A percentile compares a stretch with the other conserved stretches of the same genome.
phyloP scores from a whole-genome alignment of 169 alveolate genomes.

The Plasmodium gaboni region DNA sequence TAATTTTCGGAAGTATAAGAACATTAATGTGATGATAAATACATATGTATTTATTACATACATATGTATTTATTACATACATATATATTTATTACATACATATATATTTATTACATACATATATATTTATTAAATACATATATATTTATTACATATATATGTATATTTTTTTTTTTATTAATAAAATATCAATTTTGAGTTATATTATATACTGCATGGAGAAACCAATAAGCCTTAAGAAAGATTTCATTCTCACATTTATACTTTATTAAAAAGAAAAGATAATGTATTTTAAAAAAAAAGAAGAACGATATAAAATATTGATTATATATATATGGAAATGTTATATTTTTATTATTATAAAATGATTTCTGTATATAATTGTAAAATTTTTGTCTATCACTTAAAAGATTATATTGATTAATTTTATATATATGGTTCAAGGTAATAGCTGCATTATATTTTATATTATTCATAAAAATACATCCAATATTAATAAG shows the following conservation, averaged over 20 bases:
- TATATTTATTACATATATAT: too few relatives aligned
- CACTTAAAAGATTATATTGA: constrained; percentile 22
- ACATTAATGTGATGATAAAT: too few relatives aligned
- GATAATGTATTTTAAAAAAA: constrained; percentile 61
- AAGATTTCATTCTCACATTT: constrained; percentile 42
- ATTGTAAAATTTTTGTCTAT: constrained; percentile 59
- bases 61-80: too few relatives aligned
- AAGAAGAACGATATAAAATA: constrained; percentile 50
- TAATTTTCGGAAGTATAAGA: too few relatives aligned
- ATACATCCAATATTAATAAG: constrained; percentile 56
- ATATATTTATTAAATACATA: too few relatives aligned
- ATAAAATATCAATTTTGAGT: constrained; percentile 5
- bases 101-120: too few relatives aligned
- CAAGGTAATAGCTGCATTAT: constrained; percentile 6
- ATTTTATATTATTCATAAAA: constrained; percentile 55
- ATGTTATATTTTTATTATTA: constrained; percentile 13
- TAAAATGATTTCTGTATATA: constrained; percentile 44
- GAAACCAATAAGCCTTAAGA: constrained; percentile 42
- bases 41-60: too few relatives aligned
- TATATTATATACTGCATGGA: constrained; percentile 38
- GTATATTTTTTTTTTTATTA: not conserved
- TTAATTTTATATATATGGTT: constrained; percentile 19
- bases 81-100: too few relatives aligned
- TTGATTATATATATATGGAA: constrained; percentile 40
- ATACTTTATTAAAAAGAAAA: constrained; percentile 45